These are phyloP conservation scores for Linum usitatissimum DNA, from an alignment of 345 rosid species.

Conservation along the genomic window DNA sequence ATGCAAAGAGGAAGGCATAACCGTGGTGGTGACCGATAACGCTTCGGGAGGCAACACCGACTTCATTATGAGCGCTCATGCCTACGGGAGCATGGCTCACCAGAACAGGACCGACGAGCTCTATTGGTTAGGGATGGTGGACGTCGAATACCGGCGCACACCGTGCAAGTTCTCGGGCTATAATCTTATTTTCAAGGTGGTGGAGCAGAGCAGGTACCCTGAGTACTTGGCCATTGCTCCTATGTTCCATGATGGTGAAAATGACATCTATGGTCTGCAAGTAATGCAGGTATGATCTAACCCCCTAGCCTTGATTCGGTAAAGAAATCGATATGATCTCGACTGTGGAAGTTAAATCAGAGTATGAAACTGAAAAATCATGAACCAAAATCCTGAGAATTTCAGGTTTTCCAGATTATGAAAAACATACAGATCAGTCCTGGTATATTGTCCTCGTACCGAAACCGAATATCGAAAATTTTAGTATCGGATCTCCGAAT, in stretches of 20 bases:
- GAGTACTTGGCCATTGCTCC: constrained; percentile 1
- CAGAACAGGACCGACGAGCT: neutral
- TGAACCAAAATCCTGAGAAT: no score
- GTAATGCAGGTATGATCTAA: neutral
- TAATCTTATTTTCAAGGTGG: neutral
- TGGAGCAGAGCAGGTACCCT: constrained; percentile 4
- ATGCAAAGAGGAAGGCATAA: constrained; percentile 3
- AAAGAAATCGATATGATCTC: no score
- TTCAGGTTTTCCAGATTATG: no score
- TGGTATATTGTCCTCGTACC: no score
- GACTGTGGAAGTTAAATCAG: no score
- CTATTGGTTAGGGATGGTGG: neutral
- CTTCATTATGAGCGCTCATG: neutral
- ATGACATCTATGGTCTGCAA: neutral
- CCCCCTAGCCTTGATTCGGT: neutral
- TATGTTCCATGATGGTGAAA: neutral
- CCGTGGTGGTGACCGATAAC: constrained; percentile 2
- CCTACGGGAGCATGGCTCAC: constrained; percentile 6
- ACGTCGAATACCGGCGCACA: neutral
- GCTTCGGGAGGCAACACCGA: neutral
- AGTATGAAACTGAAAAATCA: no score
- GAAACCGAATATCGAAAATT: no score
- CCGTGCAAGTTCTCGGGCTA: neutral
- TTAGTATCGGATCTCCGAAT: no score
- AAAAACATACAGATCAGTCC: no score